These are phyloP conservation scores for Cenchrus americanus DNA, from an alignment of 176 grass and related monocot species.

Conservation along the genomic window DNA sequence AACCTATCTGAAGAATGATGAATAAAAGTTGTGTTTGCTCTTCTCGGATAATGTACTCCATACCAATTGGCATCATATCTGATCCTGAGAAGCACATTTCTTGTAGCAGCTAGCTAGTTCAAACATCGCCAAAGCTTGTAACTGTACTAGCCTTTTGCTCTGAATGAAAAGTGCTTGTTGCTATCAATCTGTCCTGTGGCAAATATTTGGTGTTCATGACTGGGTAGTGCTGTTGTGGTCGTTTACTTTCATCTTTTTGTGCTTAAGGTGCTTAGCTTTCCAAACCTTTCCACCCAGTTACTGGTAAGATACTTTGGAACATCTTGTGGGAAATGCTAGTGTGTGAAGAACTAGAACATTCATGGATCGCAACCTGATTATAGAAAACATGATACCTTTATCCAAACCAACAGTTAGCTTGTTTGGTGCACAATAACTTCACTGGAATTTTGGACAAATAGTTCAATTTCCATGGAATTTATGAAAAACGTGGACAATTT, in stretches of 20 bases:
- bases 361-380: background rate
- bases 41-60: slow-evolving; percentile 32
- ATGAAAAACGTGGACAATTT: background rate
- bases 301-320: slow-evolving; percentile 49
- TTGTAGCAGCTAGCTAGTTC: slow-evolving; percentile 40
- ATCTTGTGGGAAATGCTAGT: slow-evolving; percentile 41
- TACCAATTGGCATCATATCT: slow-evolving; percentile 27
- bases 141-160: slow-evolving; percentile 18
- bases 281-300: slow-evolving; percentile 9
- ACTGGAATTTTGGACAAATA: background rate
- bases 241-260: slow-evolving; percentile 4
- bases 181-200: slow-evolving; percentile 24
- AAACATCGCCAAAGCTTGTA: slow-evolving; percentile 13
- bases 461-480: background rate
- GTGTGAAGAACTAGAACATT: slow-evolving; percentile 1
- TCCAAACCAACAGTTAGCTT: background rate
- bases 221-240: background rate
- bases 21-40: slow-evolving; percentile 22
- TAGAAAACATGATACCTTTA: background rate
- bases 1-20: background rate
- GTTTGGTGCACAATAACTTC: background rate
- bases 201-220: slow-evolving; percentile 10
- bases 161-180: slow-evolving; percentile 26
- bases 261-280: background rate
- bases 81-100: slow-evolving; percentile 17